Evolutionary conservation across 2,329 filamentous ascomycete genomes (phyloP).

Genomic region (Phialophora verrucosa): DNA sequence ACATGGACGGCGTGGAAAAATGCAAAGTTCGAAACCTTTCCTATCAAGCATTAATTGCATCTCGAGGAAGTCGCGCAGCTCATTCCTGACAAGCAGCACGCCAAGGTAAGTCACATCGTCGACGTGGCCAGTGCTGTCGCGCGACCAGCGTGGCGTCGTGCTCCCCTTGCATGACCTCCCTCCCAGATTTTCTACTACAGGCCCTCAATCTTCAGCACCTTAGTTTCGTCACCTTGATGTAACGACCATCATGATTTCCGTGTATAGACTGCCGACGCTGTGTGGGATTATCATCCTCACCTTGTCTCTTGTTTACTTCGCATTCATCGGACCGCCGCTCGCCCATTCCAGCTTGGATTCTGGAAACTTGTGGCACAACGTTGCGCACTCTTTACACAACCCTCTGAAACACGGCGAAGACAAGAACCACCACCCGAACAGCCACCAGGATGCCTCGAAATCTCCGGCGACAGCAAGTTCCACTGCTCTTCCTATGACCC

Average conservation of each 20-base stretch:
- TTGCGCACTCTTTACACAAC: background rate
- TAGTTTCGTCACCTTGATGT: background rate
- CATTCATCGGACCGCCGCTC: background rate
- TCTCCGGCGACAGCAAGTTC: background rate
- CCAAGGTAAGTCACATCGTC: background rate
- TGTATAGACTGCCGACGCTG: constrained; percentile 1
- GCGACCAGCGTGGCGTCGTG: no score
- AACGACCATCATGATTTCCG: background rate
- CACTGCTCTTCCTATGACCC: background rate
- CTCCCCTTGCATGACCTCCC: background rate
- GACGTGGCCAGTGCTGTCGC: background rate
- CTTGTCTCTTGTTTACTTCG: background rate
- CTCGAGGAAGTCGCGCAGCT: background rate
- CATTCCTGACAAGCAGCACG: background rate
- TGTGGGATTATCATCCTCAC: background rate
- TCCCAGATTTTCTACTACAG: background rate
- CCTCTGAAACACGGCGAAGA: background rate
- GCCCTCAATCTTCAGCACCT: background rate
- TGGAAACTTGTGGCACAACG: background rate
- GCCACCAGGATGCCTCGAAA: background rate
- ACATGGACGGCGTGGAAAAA: background rate
- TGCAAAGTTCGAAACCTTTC: background rate
- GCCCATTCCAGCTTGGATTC: background rate
- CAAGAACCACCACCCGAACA: background rate
- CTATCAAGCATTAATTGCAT: background rate